Evolutionary conservation across 2,329 filamentous ascomycete species (phyloP).

Genomic region (Scortechinia acanthostroma): DNA sequence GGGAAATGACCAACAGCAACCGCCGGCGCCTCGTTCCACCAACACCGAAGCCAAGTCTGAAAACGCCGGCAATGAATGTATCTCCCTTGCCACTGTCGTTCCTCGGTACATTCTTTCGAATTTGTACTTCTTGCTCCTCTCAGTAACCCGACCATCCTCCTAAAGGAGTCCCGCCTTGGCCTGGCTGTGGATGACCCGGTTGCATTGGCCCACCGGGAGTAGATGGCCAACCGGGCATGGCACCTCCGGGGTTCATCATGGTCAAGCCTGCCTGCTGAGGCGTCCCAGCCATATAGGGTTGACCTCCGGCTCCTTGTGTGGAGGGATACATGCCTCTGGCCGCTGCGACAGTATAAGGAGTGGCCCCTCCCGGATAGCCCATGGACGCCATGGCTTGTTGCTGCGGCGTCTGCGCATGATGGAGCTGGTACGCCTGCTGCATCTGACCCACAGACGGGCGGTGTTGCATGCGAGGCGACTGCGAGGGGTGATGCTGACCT

Average conservation of each 20-base stretch:
- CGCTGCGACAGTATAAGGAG: conserved; percentile 22
- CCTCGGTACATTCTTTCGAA: too few relatives aligned
- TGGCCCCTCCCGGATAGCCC: conserved; percentile 20
- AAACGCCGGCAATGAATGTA: too few relatives aligned
- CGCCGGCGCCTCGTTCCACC: too few relatives aligned
- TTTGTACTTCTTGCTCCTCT: too few relatives aligned
- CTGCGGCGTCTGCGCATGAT: conserved; percentile 17
- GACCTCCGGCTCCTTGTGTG: conserved; percentile 16
- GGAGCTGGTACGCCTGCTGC: conserved; percentile 16
- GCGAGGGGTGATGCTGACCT: conserved; percentile 23
- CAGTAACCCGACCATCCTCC: conserved; percentile 27
- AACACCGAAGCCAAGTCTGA: too few relatives aligned
- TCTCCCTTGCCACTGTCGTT: too few relatives aligned
- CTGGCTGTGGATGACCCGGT: conserved; percentile 23
- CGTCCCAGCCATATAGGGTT: conserved; percentile 20
- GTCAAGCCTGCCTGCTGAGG: conserved; percentile 22
- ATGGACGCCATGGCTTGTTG: conserved; percentile 22
- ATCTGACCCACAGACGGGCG: conserved; percentile 23
- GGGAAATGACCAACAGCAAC: too few relatives aligned
- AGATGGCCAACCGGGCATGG: conserved; percentile 24
- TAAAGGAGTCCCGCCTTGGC: conserved; percentile 22
- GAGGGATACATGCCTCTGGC: conserved; percentile 24
- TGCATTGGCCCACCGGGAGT: conserved; percentile 14
- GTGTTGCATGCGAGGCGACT: conserved; percentile 29
- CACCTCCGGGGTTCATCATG: conserved; percentile 21